phyloP scores from a whole-genome alignment of 179 eudicot species.

The Silene coronaria region DNA sequence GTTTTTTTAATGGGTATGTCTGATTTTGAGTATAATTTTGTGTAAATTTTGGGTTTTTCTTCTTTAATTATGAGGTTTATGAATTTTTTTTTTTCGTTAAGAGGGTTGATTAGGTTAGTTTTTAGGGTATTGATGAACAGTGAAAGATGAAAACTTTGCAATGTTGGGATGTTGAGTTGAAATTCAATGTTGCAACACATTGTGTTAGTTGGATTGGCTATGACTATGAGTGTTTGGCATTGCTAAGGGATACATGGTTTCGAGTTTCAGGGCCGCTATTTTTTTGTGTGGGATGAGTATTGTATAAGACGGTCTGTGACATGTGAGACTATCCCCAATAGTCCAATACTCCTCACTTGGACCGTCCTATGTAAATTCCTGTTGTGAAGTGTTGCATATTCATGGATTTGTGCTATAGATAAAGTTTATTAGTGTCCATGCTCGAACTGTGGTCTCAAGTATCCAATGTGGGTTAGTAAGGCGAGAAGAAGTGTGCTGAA shows the following conservation, averaged over 20 bases:
- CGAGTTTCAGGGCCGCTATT: not conserved
- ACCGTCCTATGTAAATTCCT: not conserved
- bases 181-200: not conserved
- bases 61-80: not conserved
- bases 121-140: constrained; percentile 19
- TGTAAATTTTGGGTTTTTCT: not conserved
- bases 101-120: not conserved
- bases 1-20: not conserved
- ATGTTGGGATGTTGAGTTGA: not conserved
- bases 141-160: not conserved
- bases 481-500: not conserved
- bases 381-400: not conserved
- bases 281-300: not conserved
- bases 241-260: not conserved
- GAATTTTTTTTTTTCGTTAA: not conserved
- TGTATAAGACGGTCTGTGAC: not conserved
- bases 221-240: not conserved
- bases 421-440: constrained; percentile 2
- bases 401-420: not conserved
- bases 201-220: not conserved
- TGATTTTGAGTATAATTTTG: constrained; percentile 1
- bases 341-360: not conserved
- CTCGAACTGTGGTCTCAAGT: not conserved
- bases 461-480: not conserved
- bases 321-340: not conserved